Base-by-base conservation (phyloP, 805 yeast species). In the Suhomyces vadensis region DNA sequence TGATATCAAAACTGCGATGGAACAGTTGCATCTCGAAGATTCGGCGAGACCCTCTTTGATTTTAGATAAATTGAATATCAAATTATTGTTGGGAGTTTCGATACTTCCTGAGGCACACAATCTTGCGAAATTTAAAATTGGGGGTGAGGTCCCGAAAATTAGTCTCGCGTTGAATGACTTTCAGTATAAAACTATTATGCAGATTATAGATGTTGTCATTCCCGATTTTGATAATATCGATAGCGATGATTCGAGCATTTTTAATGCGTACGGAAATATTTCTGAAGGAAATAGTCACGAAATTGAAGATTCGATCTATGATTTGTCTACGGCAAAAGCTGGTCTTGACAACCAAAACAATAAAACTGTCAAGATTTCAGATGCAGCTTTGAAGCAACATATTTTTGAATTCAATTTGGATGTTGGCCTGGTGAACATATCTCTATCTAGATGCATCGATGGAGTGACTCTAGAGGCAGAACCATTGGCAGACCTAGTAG, bases 181-280 rank as follows among this genome's bases (percentile, higher is more conserved):
- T 55, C 97, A 95, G 60, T 95, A 95, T 66, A 87, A 89, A 61
- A 81, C 89, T 1, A 70, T 94, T 56, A 83, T 94, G 92, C 81
- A 82, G 45, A 67, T 92, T 35, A 68, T 92, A 25, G 85, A 85
- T 39, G 77, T 72, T 7, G 79, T 84, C 16, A 73, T 89, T 8
- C 97, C 97, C 1, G 31, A 53, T 13, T 59, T 71, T 42, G 74
- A 71, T 9, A 54, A 56, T 24, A 47, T 49, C 3, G 71, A 69
- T 8, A 56, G 51, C 1, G 74, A 68, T 16, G 67, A 57, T 4
- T 60, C 61, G 3, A 62, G 69, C 43, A 54, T 61, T 1, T 70
- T 71, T 44, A 52, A 65, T 49, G 63, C 75, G 0, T 69, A 58
- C 49, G 68, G 66, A 3, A 44, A 39, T 25, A 39, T 31, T 22